A percentile compares a stretch with the other conserved stretches of the same genome.
Evolutionary conservation across 2,329 filamentous ascomycete species (phyloP).

Genomic region (Pestalotiopsis sp.): DNA sequence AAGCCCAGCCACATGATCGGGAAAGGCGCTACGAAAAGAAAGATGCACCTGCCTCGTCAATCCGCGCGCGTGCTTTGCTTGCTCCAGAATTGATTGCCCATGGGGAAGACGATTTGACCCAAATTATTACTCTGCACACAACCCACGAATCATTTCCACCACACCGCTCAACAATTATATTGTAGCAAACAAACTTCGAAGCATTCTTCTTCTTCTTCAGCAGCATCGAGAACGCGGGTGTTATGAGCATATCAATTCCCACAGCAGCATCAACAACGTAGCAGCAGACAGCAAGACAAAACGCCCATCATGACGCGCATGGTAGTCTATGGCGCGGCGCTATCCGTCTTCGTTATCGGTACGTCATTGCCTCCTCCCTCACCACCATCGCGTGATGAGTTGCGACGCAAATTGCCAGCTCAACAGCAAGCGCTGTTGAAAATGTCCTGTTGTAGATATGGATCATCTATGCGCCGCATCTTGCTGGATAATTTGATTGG

Average conservation of each 20-base stretch:
- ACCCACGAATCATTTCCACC: neutral
- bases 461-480: neutral
- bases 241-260: neutral
- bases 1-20: neutral
- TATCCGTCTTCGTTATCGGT: conserved; percentile 46
- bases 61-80: neutral
- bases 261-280: neutral
- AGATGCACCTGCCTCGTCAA: neutral
- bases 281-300: neutral
- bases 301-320: conserved; percentile 41
- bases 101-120: neutral
- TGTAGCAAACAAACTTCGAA: neutral
- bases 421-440: neutral
- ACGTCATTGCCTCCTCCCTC: conserved; percentile 29
- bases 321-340: conserved; percentile 41
- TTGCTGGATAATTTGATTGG: neutral
- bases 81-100: neutral
- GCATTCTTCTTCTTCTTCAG: neutral
- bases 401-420: neutral
- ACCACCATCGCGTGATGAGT: neutral
- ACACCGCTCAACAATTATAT: neutral
- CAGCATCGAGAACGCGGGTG: neutral
- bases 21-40: neutral
- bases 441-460: neutral
- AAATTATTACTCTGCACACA: neutral